phyloP scores from a whole-genome alignment of 129 eudicot genomes.

The Tagetes erecta region DNA sequence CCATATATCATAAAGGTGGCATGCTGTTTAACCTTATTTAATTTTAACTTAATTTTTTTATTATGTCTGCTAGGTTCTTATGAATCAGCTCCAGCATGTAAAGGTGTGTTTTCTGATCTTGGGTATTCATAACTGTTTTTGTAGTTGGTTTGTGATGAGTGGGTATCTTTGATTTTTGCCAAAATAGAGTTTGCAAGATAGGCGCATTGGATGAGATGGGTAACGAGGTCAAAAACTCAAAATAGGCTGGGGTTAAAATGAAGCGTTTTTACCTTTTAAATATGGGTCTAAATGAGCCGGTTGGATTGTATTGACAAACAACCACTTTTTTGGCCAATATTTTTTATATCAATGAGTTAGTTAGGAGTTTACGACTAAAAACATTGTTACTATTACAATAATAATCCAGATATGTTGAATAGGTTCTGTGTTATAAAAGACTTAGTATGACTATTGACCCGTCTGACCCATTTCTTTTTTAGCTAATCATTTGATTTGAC shows the following conservation, averaged over 20 bases:
- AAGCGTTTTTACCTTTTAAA: neutral
- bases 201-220: neutral
- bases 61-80: conserved; percentile 48
- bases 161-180: neutral
- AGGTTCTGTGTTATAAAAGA: neutral
- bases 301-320: neutral
- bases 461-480: neutral
- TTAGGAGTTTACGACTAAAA: neutral
- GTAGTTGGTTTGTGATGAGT: conserved; percentile 10
- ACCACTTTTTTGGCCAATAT: neutral
- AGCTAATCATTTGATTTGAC: neutral
- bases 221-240: conserved; percentile 16
- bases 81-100: conserved; percentile 68
- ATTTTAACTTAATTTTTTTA: neutral
- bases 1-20: neutral
- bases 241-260: neutral
- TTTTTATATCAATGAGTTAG: neutral
- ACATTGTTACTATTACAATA: neutral
- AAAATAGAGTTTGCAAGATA: neutral
- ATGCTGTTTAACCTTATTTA: conserved; percentile 3
- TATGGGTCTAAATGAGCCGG: neutral
- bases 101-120: conserved; percentile 51
- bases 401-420: neutral
- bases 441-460: neutral
- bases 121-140: neutral